Evolutionary conservation across 352 stramenopile genomes (phyloP), one percentile per base, ranked within the genome.

Genomic region (Blastocystis sp.): DNA sequence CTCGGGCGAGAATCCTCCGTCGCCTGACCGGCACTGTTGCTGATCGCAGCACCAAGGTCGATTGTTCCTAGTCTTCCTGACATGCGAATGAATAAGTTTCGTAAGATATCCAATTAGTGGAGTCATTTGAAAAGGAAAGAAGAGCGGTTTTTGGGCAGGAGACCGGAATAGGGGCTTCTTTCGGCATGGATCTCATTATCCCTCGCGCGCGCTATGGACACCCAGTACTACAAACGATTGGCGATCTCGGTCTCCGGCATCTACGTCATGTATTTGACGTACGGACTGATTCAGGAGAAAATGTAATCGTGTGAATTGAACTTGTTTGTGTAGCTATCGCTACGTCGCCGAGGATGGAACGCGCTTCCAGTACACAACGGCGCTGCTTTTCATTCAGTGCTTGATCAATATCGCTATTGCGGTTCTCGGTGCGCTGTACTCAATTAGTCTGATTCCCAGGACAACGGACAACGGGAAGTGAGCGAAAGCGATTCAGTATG

Each of bases 241-340:
- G 65, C 90, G 34, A 84, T 94, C 38, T 94, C 91, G 87, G 92
- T 95, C 71, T 89, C 73, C 59, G 92, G 92, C 86, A 95, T 95
- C 89, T 95, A 95, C 90, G 89, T 88, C 40, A 94, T 92, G 88
- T 95, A 95, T 89, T 85, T 95, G 48, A 93, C 90, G 11, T 95
- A 94, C 87, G 92, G 92, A 75, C 93, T 95, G 88, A 94, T 94
- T 86, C 92, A 95, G 87, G 92, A 95, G 88, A 94, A 95, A 90
- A 95, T 95, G 91, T 94, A 88, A 69, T 3, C 14, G 21, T 61
- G n/a, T 67, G 29, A 24, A 38, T 36, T 9, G 7, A 36, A 4
- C 11, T 40, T 78, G n/a, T 61, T 36, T 61, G 16, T 29, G 1
- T 61, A 94, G 91, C 87, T 95, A 95, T 87, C 91, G 91, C 8